phyloP scores from a whole-genome alignment of 805 yeast genomes.

The Trichomonascus vanleenenianus region DNA sequence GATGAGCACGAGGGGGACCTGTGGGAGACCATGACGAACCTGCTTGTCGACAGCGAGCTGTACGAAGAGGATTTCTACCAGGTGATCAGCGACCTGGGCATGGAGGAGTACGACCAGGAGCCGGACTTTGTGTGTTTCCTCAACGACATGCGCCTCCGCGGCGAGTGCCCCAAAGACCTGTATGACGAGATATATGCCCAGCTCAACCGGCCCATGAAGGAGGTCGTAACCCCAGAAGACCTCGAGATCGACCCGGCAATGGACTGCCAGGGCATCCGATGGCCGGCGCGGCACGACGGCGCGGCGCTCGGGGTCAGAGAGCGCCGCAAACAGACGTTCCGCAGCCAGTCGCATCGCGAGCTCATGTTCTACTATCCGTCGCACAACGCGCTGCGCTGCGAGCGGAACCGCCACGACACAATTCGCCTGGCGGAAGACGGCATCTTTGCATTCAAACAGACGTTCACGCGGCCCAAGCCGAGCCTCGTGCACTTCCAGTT shows the following conservation, averaged over 20 bases:
- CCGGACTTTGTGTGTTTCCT: not conserved
- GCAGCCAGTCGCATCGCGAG: not conserved
- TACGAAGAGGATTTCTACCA: too few relatives aligned
- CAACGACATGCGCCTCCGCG: too few relatives aligned
- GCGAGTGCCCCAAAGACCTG: not conserved
- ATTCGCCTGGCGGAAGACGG: constrained; percentile 1
- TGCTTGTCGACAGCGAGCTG: too few relatives aligned
- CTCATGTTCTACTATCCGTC: not conserved
- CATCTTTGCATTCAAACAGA: constrained; percentile 21
- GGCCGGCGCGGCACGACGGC: not conserved
- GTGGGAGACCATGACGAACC: too few relatives aligned
- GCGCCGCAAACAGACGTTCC: not conserved
- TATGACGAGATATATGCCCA: not conserved
- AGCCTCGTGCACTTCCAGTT: constrained; percentile 51
- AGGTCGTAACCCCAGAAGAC: not conserved
- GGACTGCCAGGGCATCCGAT: not conserved
- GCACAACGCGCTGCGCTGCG: not conserved
- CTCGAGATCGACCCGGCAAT: not conserved
- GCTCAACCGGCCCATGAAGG: not conserved
- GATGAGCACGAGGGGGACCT: too few relatives aligned
- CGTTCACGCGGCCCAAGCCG: constrained; percentile 35
- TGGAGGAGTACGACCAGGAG: constrained; percentile 1
- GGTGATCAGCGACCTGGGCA: not conserved
- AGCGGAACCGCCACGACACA: not conserved
- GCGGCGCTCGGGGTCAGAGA: not conserved